A percentile compares a stretch with the other conserved stretches of the same genome.
These are phyloP conservation scores for Clarireedia monteithiana DNA, from an alignment of 2,329 filamentous ascomycete genomes.

Conservation along the genomic window DNA sequence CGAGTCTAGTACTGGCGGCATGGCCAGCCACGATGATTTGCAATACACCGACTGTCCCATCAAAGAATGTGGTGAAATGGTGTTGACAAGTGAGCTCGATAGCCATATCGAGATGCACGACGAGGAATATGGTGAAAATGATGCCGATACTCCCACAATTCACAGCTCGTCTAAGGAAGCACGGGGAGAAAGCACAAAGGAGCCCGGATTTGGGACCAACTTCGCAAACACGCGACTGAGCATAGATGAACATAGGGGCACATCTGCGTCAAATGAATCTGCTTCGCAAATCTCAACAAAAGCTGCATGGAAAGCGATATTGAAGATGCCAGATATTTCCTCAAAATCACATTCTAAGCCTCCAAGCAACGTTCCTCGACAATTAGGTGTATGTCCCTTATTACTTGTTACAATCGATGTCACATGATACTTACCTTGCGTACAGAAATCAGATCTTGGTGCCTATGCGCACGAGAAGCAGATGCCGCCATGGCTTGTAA, in stretches of 20 bases:
- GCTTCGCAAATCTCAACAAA: constrained; percentile 18
- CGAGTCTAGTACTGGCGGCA: constrained; percentile 17
- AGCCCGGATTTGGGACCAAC: constrained; percentile 5
- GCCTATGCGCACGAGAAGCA: constrained; percentile 64
- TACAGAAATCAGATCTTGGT: constrained; percentile 53
- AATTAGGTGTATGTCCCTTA: constrained; percentile 29
- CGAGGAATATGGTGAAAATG: constrained; percentile 16
- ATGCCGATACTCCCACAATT: constrained; percentile 6
- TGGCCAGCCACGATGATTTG: constrained; percentile 25
- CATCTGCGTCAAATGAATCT: constrained; percentile 5
- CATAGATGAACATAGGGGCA: constrained; percentile 14
- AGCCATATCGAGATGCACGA: constrained; percentile 52
- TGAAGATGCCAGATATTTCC: constrained; percentile 26
- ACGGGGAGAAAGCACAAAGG: not conserved
- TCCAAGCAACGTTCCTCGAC: constrained; percentile 9
- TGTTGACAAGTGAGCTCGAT: constrained; percentile 44
- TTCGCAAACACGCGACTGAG: constrained; percentile 15
- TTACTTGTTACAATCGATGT: not conserved
- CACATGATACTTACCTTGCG: constrained; percentile 14
- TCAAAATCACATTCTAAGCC: constrained; percentile 7
- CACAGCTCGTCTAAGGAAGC: not conserved
- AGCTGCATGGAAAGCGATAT: constrained; percentile 26
- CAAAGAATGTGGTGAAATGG: constrained; percentile 51
- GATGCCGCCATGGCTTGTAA: constrained; percentile 64
- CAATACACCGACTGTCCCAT: constrained; percentile 46